phyloP scores from a whole-genome alignment of 306 rosid species.

The Sicyos baderoa region DNA sequence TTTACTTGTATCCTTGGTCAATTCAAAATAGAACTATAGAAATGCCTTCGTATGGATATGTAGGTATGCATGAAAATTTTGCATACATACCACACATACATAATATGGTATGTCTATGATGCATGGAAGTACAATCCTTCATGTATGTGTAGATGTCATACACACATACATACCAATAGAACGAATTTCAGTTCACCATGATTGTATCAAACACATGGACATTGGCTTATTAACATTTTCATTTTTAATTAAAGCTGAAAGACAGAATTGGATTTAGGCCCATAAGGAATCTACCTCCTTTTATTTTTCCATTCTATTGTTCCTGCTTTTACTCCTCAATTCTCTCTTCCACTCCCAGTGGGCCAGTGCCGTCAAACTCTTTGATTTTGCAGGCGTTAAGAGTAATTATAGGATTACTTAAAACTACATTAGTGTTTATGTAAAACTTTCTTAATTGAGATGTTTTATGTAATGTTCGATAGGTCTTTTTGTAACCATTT shows the following conservation, averaged over 20 bases:
- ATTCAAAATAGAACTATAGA: not conserved
- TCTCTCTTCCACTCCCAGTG: not conserved
- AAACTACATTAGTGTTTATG: not conserved
- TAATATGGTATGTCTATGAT: no score
- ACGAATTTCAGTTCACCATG: not conserved
- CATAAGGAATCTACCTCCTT: not conserved
- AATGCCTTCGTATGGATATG: not conserved
- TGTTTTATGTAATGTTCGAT: no score
- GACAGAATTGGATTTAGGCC: not conserved
- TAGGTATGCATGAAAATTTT: not conserved
- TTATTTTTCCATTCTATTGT: no score
- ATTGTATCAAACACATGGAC: not conserved
- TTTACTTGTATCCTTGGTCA: not conserved
- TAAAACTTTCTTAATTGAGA: no score
- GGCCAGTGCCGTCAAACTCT: not conserved
- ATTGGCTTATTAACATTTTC: not conserved
- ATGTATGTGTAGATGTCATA: not conserved
- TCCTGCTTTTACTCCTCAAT: not conserved
- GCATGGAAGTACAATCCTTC: no score
- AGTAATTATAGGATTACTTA: not conserved
- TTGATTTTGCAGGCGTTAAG: not conserved
- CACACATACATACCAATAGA: not conserved
- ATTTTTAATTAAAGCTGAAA: not conserved
- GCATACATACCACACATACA: not conserved
- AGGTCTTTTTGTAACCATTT: no score